These are phyloP conservation scores for Gentiana macrophylla DNA, from an alignment of 257 asterid species.

Conservation along the genomic window DNA sequence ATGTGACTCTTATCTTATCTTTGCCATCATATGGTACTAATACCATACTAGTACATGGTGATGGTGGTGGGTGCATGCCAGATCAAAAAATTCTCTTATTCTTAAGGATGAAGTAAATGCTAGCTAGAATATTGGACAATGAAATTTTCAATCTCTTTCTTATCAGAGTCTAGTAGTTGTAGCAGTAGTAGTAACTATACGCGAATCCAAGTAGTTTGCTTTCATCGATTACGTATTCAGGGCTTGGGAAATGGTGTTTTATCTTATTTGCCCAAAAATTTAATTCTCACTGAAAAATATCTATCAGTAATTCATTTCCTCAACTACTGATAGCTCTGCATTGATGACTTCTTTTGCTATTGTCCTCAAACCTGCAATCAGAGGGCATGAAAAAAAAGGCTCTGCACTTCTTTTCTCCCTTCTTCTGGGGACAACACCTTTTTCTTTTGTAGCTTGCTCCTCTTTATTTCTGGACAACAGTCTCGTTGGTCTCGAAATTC, in stretches of 20 bases:
- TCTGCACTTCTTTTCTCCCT: too few species aligned
- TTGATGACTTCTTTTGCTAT: too few species aligned
- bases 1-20: conserved; percentile 14
- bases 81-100: neutral
- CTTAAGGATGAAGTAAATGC: neutral
- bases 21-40: neutral
- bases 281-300: neutral
- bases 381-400: too few species aligned
- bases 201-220: conserved; percentile 8
- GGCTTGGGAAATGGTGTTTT: conserved; percentile 30
- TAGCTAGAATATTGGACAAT: neutral
- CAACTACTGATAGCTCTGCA: too few species aligned
- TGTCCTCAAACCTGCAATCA: too few species aligned
- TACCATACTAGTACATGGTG: too few species aligned
- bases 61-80: conserved; percentile 1
- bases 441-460: too few species aligned
- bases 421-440: too few species aligned
- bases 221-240: conserved; percentile 4
- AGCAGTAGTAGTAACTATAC: too few species aligned
- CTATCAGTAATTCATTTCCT: too few species aligned
- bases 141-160: neutral
- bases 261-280: conserved; percentile 11
- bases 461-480: too few species aligned
- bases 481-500: too few species aligned
- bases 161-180: conserved; percentile 1